phyloP scores from a whole-genome alignment of 2,329 filamentous ascomycete genomes.

The Remersonia thermophila region DNA sequence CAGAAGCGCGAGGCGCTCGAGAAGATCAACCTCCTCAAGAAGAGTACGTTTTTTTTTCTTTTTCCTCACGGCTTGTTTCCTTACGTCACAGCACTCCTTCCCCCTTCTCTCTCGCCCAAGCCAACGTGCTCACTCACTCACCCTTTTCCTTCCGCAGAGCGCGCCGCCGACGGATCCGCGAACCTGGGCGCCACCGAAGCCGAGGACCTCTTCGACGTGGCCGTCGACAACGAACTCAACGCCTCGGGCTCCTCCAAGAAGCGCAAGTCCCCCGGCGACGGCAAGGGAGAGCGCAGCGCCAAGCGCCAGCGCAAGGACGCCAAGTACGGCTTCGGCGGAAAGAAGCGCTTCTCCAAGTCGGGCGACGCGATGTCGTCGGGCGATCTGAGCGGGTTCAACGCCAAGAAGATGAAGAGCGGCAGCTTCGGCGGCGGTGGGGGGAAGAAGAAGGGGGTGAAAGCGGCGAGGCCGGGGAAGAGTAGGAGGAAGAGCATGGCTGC shows the following conservation, averaged over 20 bases:
- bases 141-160: constrained; percentile 39
- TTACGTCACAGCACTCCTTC: constrained; percentile 33
- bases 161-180: constrained; percentile 46
- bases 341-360: constrained; percentile 86
- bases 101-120: constrained; percentile 1
- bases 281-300: constrained; percentile 36
- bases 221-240: constrained; percentile 54
- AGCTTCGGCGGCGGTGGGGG: constrained; percentile 13
- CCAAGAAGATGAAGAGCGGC: constrained; percentile 69
- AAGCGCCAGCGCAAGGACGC: constrained; percentile 92
- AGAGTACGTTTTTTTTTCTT: constrained; percentile 53
- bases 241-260: constrained; percentile 26
- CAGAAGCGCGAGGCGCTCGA: constrained; percentile 86
- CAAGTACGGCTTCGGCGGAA: constrained; percentile 91
- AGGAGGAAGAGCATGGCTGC: constrained; percentile 34
- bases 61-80: no score
- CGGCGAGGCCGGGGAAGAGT: constrained; percentile 36
- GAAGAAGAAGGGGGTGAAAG: constrained; percentile 26
- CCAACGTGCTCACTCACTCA: constrained; percentile 14
- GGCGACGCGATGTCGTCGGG: constrained; percentile 73
- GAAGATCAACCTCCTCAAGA: constrained; percentile 89
- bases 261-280: constrained; percentile 26
- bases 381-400: constrained; percentile 70
- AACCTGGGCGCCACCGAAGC: constrained; percentile 60
- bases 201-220: constrained; percentile 86